These are phyloP conservation scores for Picea sitchensis DNA, from an alignment of 75 land plant genomes.

Conservation along the genomic window DNA sequence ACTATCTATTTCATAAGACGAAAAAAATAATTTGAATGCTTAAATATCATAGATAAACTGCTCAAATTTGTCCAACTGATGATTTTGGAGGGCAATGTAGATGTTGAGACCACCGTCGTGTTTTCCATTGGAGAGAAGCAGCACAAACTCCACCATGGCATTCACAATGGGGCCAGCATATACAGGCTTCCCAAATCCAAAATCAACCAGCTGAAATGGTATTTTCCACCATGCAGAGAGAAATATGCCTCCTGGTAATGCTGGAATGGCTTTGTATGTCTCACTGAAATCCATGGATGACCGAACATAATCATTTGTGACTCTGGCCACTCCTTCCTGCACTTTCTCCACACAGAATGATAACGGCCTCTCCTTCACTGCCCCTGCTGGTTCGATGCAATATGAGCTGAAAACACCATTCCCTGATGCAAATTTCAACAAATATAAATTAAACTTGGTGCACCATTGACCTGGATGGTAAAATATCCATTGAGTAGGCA, in stretches of 20 bases:
- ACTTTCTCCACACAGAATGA: not conserved
- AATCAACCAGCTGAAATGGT: constrained; percentile 34
- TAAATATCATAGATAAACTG: constrained; percentile 13
- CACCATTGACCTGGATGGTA: too few relatives aligned
- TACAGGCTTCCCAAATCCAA: constrained; percentile 37
- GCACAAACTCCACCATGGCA: constrained; percentile 28
- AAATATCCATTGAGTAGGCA: too few relatives aligned
- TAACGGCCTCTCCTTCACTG: not conserved
- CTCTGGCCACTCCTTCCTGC: not conserved
- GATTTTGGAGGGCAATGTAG: constrained; percentile 22
- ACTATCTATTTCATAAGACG: too few relatives aligned
- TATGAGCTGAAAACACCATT: not conserved
- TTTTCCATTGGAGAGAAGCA: constrained; percentile 33
- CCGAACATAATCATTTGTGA: constrained; percentile 12
- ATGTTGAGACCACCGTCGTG: constrained; percentile 29
- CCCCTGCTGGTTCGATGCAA: not conserved
- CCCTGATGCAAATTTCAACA: not conserved
- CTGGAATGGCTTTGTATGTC: constrained; percentile 29
- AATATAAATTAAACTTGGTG: too few relatives aligned
- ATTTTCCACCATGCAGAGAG: constrained; percentile 49
- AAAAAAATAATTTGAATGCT: not conserved
- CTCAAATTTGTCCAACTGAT: constrained; percentile 33
- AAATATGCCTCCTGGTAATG: constrained; percentile 29
- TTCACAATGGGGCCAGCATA: constrained; percentile 37
- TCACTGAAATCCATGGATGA: constrained; percentile 33